Evolutionary conservation across 2,329 filamentous ascomycete species (phyloP).

Genomic region (Botrytis tulipae): DNA sequence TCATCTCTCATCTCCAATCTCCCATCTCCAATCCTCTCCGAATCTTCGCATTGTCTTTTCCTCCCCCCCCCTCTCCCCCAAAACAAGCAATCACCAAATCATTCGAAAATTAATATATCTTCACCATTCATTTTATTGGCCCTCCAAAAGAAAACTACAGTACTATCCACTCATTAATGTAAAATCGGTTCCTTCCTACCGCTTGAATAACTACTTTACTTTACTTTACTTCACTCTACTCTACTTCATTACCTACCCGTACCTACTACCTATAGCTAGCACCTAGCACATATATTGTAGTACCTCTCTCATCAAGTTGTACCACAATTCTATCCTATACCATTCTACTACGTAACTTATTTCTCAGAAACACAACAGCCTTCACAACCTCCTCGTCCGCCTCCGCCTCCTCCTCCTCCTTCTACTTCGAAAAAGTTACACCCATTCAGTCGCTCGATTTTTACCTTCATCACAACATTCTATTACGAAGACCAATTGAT

Average conservation of each 20-base stretch:
- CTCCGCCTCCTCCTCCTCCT: neutral
- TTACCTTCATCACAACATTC: neutral
- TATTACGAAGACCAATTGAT: neutral
- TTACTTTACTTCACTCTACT: neutral
- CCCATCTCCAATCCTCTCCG: neutral
- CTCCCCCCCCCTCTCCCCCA: no score
- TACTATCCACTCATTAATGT: conserved; percentile 2
- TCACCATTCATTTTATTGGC: neutral
- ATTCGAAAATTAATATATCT: conserved; percentile 4
- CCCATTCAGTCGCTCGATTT: conserved; percentile 4
- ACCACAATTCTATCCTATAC: neutral
- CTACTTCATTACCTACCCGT: neutral
- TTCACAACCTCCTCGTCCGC: neutral
- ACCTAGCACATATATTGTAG: neutral
- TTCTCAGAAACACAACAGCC: neutral
- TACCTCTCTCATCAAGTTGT: neutral
- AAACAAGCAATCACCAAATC: neutral
- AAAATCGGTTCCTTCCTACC: neutral
- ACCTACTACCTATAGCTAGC: neutral
- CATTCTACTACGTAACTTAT: conserved; percentile 9
- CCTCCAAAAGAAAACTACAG: neutral
- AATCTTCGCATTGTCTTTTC: neutral
- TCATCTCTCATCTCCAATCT: neutral
- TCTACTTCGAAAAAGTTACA: neutral
- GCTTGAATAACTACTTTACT: neutral